Evolutionary conservation across 2,329 filamentous ascomycete species (phyloP), one percentile per base, ranked within the genome.

Genomic region (Beauveria rudraprayagi): DNA sequence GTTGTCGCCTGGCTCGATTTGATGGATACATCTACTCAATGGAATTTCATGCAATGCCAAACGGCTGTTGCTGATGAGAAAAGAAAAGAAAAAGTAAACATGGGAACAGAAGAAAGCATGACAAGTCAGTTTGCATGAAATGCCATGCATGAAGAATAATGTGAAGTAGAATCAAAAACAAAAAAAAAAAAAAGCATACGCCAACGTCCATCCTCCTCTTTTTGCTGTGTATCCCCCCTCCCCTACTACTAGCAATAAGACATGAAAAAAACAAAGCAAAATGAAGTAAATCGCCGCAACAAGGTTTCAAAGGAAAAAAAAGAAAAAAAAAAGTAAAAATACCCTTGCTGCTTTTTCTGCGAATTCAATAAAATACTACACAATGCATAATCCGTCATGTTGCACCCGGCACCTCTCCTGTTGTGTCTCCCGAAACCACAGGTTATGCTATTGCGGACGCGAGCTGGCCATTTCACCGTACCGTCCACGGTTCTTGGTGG

Each of bases 401-500:
- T 43, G 24, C 43, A 50, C 22, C 22, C 28, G 1, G 24, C 44
- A 16, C 8, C n/a, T 19, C 19, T 34, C 48, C 40, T 10, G 24
- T 6, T 59, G 22, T 9, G 4, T 34, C 24, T 17, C 7, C 28
- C 41, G 5, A 9, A 3, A 43, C 34, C 34, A 44, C 53, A 10
- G 6, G 3, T 26, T 9, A 16, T 17, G 28, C 41, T 47, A 54
- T 60, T 54, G 50, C 19, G 73, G 70, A 62, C 76, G 70, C 58
- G 77, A 79, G 61, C 75, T 78, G 62, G 86, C 85, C 93, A 99
- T 97, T 80, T 99, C 94, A 72, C 94, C 94, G 77, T 96, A 97
- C 65, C 90, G 81, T 54, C 94, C 94, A 79, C 94, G 84, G 72
- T 91, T 86, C 73, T 89, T 88, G 65, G 94, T 99, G 57, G 94